Evolutionary conservation across 129 eudicot genomes (phyloP).

Genomic region (Lactuca sativa): DNA sequence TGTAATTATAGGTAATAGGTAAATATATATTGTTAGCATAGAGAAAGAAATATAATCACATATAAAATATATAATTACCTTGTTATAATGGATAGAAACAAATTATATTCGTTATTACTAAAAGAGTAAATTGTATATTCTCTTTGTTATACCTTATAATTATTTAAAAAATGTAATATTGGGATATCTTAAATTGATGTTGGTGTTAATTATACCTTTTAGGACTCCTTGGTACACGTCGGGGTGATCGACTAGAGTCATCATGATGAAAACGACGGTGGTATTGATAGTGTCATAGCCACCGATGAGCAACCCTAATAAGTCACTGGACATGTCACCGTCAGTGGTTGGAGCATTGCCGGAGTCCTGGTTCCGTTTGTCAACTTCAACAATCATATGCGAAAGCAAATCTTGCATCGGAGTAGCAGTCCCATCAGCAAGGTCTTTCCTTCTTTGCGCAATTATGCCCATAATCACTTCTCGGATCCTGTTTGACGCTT

Average conservation of each 20-base stretch:
- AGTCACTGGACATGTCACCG: slow-evolving; percentile 41
- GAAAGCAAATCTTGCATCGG: slow-evolving; percentile 37
- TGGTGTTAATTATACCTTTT: slow-evolving; percentile 28
- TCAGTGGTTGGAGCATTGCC: slow-evolving; percentile 29
- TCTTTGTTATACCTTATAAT: not conserved
- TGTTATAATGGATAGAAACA: no score
- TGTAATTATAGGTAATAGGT: no score
- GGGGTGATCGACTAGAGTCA: slow-evolving; percentile 43
- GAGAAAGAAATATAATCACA: no score
- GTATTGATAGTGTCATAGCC: slow-evolving; percentile 48
- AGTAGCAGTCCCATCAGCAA: slow-evolving; percentile 34
- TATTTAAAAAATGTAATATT: not conserved
- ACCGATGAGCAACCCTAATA: slow-evolving; percentile 39
- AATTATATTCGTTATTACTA: no score
- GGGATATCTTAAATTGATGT: not conserved
- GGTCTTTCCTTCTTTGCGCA: slow-evolving; percentile 39
- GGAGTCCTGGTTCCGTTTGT: slow-evolving; percentile 31
- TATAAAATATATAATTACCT: no score
- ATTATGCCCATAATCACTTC: slow-evolving; percentile 36
- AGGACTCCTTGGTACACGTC: slow-evolving; percentile 38
- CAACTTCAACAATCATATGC: slow-evolving; percentile 41
- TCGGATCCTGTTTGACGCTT: slow-evolving; percentile 36
- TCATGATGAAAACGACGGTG: slow-evolving; percentile 45
- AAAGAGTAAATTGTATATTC: no score
- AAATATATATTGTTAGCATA: no score